Evolutionary conservation across 371 early-diverging fungal genomes (phyloP).

Genomic region (Mucor indicus): DNA sequence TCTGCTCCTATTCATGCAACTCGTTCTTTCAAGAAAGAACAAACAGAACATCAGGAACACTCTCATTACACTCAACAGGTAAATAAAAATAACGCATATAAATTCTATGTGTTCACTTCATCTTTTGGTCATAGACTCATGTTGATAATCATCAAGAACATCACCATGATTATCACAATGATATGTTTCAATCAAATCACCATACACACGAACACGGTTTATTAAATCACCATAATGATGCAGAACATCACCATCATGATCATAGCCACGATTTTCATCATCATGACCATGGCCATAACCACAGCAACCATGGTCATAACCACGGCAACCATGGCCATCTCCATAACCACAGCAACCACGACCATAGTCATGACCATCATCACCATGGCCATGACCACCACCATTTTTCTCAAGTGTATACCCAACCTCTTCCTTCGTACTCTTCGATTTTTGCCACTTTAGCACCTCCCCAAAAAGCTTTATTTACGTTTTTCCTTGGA

Average conservation of each 20-base stretch:
- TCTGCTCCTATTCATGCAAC: slow-evolving; percentile 11
- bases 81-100: background rate
- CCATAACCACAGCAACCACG: slow-evolving; percentile 6
- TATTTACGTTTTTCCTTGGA: slow-evolving; percentile 55
- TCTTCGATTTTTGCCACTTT: slow-evolving; percentile 37
- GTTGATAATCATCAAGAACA: background rate
- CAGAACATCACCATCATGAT: slow-evolving; percentile 20
- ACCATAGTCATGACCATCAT: slow-evolving; percentile 17
- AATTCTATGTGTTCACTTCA: background rate
- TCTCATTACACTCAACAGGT: background rate
- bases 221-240: slow-evolving; percentile 5
- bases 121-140: background rate
- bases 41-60: background rate
- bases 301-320: slow-evolving; percentile 11
- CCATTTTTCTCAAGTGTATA: slow-evolving; percentile 27
- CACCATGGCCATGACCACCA: slow-evolving; percentile 18
- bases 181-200: slow-evolving; percentile 13
- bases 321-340: slow-evolving; percentile 6
- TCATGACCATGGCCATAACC: slow-evolving; percentile 8
- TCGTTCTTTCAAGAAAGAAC: background rate
- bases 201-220: slow-evolving; percentile 4
- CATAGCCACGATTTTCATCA: slow-evolving; percentile 11
- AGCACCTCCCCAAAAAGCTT: slow-evolving; percentile 53
- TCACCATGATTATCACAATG: slow-evolving; percentile 9
- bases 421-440: slow-evolving; percentile 19